Conservation (phyloP, 257 asterid species). For the Nicotiana tabacum region DNA sequence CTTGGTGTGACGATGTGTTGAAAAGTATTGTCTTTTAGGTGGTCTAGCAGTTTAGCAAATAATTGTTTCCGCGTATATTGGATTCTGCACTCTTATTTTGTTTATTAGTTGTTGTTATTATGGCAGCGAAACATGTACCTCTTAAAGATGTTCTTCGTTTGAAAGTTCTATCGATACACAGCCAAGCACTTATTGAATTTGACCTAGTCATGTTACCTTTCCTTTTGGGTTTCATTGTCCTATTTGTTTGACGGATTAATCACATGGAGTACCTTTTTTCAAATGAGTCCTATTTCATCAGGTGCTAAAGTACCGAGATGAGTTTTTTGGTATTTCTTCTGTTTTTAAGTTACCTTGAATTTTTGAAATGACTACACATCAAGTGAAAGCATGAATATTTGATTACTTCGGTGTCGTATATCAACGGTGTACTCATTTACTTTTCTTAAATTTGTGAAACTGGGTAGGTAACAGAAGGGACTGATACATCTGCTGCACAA, state of each 20-base stretch:
- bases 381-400: neutral
- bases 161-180: neutral
- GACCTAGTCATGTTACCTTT: neutral
- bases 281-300: neutral
- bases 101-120: neutral
- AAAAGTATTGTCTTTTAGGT: neutral
- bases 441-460: neutral
- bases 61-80: neutral
- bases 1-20: neutral
- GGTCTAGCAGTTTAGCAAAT: neutral
- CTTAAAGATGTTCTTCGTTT: neutral
- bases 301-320: neutral
- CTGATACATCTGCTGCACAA: constrained; percentile 74
- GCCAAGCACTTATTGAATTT: neutral
- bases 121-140: neutral
- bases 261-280: neutral
- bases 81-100: neutral
- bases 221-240: neutral
- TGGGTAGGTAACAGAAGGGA: constrained; percentile 52
- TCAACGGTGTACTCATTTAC: neutral
- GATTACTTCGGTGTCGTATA: neutral
- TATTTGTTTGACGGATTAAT: neutral
- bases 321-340: neutral
- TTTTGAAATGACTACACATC: neutral
- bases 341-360: neutral